Conservation (phyloP, 805 yeast genomes). For the Yamadazyma tumulicola region DNA sequence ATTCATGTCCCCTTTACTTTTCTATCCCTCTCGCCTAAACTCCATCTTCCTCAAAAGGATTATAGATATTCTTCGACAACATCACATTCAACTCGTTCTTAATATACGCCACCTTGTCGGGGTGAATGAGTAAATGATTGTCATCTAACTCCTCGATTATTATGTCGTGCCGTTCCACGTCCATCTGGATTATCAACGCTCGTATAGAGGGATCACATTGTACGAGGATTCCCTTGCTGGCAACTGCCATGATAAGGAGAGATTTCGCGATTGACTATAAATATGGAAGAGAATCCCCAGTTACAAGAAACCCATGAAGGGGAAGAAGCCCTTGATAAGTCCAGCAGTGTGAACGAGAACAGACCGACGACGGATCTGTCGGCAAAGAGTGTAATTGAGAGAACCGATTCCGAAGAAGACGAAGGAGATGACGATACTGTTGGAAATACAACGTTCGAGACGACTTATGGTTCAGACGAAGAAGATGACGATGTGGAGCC, state of each 20-base stretch:
- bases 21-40: too few relatives aligned
- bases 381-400: too few relatives aligned
- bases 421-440: constrained; percentile 9
- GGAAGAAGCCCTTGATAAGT: too few relatives aligned
- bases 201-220: constrained; percentile 87
- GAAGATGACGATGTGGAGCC: constrained; percentile 50
- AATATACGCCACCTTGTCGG: constrained; percentile 68
- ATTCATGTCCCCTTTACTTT: too few relatives aligned
- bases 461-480: constrained; percentile 12
- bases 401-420: constrained; percentile 4
- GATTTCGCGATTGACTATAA: background rate
- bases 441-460: constrained; percentile 15
- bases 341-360: too few relatives aligned
- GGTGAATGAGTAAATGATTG: constrained; percentile 80
- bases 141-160: constrained; percentile 79
- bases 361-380: too few relatives aligned
- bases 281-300: too few relatives aligned
- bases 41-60: constrained; percentile 74
- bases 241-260: constrained; percentile 32
- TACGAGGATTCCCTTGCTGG: constrained; percentile 41
- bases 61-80: constrained; percentile 78
- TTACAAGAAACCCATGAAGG: constrained; percentile 1
- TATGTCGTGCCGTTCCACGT: constrained; percentile 70
- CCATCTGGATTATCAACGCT: constrained; percentile 82
- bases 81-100: constrained; percentile 73